Conservation (phyloP, 345 rosid species). For the Bruguiera gymnorhiza region DNA sequence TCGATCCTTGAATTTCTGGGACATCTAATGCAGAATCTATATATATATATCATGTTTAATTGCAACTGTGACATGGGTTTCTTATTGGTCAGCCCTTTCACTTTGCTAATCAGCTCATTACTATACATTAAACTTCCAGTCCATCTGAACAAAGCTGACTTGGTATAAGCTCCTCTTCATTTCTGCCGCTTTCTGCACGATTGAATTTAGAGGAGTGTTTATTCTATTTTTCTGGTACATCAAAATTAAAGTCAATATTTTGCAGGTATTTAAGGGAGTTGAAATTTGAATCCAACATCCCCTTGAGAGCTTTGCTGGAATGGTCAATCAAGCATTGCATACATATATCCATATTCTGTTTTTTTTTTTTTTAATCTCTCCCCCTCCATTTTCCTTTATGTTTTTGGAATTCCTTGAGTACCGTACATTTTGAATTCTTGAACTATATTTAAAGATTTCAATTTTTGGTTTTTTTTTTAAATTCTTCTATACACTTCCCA, state of each 20-base stretch:
- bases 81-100: not conserved
- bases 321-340: not conserved
- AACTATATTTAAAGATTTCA: no score
- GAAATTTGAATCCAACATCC: no score
- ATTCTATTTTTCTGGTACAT: not conserved
- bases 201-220: not conserved
- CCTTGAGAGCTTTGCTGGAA: not conserved
- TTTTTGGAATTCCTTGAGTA: no score
- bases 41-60: not conserved
- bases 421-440: no score
- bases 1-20: not conserved
- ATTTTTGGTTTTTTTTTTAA: no score
- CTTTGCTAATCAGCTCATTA: not conserved
- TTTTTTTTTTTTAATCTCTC: not conserved
- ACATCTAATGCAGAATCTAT: not conserved
- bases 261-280: not conserved
- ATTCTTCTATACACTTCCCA: no score
- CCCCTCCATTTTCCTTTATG: not conserved
- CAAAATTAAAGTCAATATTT: no score
- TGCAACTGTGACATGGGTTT: conserved; percentile 4
- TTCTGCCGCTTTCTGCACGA: not conserved
- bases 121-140: not conserved
- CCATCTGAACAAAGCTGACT: not conserved
- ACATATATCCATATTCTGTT: not conserved
- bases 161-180: not conserved